Evolutionary conservation across 1,284 basidiomycete genomes (phyloP).

Genomic region (Microbotryum lychnidis-dioicae): DNA sequence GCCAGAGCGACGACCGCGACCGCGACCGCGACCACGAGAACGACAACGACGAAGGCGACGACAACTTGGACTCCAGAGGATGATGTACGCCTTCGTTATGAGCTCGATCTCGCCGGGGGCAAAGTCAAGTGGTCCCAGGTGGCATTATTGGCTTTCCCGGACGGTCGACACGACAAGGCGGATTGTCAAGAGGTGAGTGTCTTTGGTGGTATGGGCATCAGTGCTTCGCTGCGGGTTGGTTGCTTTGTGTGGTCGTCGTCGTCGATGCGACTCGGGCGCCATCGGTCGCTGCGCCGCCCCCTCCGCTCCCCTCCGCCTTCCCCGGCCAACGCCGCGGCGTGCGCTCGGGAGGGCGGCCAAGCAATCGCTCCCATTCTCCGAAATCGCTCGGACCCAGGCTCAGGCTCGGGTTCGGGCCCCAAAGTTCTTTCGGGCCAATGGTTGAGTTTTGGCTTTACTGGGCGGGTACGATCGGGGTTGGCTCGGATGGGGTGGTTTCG

Average conservation of each 20-base stretch:
- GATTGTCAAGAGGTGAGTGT: slow-evolving; percentile 13
- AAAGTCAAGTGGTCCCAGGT: slow-evolving; percentile 22
- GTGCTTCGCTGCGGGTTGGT: background rate
- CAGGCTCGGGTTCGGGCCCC: no score
- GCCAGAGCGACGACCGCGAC: no score
- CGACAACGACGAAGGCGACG: no score
- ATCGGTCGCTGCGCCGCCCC: background rate
- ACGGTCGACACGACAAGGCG: slow-evolving; percentile 21
- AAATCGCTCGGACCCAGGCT: no score
- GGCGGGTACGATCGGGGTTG: no score
- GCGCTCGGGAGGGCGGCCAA: no score
- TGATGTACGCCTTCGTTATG: slow-evolving; percentile 12
- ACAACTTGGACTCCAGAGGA: slow-evolving; percentile 12
- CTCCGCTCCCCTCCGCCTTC: background rate
- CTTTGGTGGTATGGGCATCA: background rate
- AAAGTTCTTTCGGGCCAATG: no score
- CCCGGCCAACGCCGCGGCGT: no score
- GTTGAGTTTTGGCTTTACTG: no score
- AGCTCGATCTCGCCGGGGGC: slow-evolving; percentile 18
- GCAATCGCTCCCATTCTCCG: no score
- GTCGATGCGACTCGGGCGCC: background rate
- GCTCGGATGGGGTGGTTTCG: no score
- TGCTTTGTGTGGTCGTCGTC: background rate
- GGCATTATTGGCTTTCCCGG: slow-evolving; percentile 23
- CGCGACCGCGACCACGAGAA: no score